Percentiles rank a stretch among this genome's conserved stretches.
These are phyloP conservation scores for Polyrhizophydium stewartii DNA, from an alignment of 371 early-diverging fungal species.

Conservation along the genomic window DNA sequence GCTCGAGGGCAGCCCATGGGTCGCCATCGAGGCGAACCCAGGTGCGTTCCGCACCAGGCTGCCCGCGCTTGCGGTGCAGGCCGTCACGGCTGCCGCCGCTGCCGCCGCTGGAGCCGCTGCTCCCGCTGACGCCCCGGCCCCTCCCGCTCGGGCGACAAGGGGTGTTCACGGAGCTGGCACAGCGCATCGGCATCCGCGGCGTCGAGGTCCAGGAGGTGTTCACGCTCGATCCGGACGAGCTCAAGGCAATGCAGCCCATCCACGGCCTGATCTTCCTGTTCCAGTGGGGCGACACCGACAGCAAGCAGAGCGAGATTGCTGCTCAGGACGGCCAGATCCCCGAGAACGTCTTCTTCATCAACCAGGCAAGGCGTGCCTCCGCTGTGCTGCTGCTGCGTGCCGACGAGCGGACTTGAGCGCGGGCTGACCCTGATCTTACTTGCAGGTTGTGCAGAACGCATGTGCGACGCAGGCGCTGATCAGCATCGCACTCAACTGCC, in stretches of 20 bases:
- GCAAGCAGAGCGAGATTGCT: slow-evolving; percentile 5
- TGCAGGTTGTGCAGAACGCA: slow-evolving; percentile 76
- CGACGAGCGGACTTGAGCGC: slow-evolving; percentile 1
- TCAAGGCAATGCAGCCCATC: slow-evolving; percentile 35
- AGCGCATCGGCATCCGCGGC: slow-evolving; percentile 75
- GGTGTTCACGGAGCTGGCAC: slow-evolving; percentile 87
- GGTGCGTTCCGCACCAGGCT: neutral
- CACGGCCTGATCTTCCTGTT: slow-evolving; percentile 90
- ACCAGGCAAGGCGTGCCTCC: slow-evolving; percentile 5
- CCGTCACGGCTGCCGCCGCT: no score
- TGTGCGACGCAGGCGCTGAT: slow-evolving; percentile 95
- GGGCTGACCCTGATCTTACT: neutral
- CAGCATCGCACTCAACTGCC: slow-evolving; percentile 74
- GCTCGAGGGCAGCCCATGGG: slow-evolving; percentile 18
- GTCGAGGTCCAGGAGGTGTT: slow-evolving; percentile 52
- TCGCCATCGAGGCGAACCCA: slow-evolving; percentile 13
- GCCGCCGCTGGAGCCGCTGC: no score
- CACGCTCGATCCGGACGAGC: neutral
- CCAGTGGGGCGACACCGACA: slow-evolving; percentile 64
- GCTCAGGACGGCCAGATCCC: slow-evolving; percentile 22
- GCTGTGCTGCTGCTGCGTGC: slow-evolving; percentile 5
- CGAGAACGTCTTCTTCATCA: slow-evolving; percentile 17
- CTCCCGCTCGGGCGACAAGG: slow-evolving; percentile 47
- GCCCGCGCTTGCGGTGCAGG: neutral
- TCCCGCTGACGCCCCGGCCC: neutral